Conservation (phyloP, 148 eudicot genomes). For the Fagopyrum esculentum region DNA sequence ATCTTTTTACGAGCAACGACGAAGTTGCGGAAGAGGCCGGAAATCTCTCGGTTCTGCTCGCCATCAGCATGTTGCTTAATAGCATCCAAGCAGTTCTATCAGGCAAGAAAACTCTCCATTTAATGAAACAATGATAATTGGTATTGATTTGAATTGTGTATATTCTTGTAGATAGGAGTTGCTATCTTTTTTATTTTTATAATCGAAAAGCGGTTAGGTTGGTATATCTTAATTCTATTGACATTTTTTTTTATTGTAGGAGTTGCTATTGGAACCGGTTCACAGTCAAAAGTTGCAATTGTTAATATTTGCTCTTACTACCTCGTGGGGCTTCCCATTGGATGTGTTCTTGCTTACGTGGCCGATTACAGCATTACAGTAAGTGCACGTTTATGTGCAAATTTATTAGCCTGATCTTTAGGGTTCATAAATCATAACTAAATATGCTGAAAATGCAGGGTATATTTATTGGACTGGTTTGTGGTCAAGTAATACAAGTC, state of each 20-base stretch:
- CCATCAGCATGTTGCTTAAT: constrained; percentile 30
- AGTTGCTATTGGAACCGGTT: constrained; percentile 36
- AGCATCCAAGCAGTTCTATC: constrained; percentile 21
- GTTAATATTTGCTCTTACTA: constrained; percentile 28
- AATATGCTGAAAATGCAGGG: neutral
- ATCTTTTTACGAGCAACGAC: constrained; percentile 31
- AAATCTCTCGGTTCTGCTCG: constrained; percentile 33
- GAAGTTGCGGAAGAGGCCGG: constrained; percentile 31
- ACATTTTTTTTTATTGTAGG: constrained; percentile 14
- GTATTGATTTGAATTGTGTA: neutral
- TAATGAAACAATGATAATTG: too few species aligned
- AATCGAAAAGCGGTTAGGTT: too few species aligned
- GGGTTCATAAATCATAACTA: too few species aligned
- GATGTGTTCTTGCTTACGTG: constrained; percentile 24
- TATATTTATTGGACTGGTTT: neutral
- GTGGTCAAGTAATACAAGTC: neutral
- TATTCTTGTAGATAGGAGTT: too few species aligned
- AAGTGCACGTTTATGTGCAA: neutral
- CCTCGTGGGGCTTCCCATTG: constrained; percentile 30
- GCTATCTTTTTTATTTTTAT: too few species aligned
- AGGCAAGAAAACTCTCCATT: constrained; percentile 19
- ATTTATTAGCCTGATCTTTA: too few species aligned
- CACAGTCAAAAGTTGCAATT: constrained; percentile 27
- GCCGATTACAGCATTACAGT: constrained; percentile 26
- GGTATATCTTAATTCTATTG: neutral